phyloP scores from a whole-genome alignment of 441 rosid species.

The Lepidium campestre region DNA sequence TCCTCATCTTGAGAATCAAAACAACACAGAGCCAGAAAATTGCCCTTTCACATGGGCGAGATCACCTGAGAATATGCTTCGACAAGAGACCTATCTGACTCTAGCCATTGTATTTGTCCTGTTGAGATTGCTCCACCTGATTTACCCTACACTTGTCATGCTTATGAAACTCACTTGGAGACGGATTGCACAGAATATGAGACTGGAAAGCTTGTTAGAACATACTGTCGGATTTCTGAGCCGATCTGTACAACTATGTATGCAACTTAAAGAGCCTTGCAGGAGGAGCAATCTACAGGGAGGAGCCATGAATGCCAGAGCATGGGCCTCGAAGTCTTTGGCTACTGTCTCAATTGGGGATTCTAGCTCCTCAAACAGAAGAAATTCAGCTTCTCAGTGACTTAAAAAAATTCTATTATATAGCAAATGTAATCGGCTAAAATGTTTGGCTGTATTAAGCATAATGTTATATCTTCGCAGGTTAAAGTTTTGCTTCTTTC shows the following conservation, averaged over 20 bases:
- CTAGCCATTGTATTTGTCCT: conserved; percentile 69
- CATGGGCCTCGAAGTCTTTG: conserved; percentile 93
- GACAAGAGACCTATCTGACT: conserved; percentile 74
- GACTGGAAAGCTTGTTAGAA: conserved; percentile 53
- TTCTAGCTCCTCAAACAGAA: conserved; percentile 53
- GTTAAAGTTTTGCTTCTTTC: conserved; percentile 7
- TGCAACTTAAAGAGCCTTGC: conserved; percentile 62
- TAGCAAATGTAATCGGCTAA: not conserved
- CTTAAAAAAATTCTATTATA: not conserved
- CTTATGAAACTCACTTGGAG: conserved; percentile 49
- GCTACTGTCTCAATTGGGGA: conserved; percentile 89
- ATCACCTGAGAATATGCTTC: conserved; percentile 84
- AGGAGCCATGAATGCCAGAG: conserved; percentile 83
- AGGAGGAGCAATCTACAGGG: conserved; percentile 80
- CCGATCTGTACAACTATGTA: conserved; percentile 43
- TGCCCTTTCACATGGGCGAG: conserved; percentile 95
- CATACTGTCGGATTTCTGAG: conserved; percentile 58
- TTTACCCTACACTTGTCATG: conserved; percentile 45
- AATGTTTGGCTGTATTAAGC: conserved; percentile 8
- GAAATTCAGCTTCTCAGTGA: conserved; percentile 23
- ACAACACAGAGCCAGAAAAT: conserved; percentile 53
- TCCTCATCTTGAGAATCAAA: conserved; percentile 46
- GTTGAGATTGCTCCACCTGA: conserved; percentile 45
- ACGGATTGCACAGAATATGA: conserved; percentile 40
- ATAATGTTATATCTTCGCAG: conserved; percentile 9